phyloP scores from a whole-genome alignment of 148 eudicot species.

The Bassia scoparia region DNA sequence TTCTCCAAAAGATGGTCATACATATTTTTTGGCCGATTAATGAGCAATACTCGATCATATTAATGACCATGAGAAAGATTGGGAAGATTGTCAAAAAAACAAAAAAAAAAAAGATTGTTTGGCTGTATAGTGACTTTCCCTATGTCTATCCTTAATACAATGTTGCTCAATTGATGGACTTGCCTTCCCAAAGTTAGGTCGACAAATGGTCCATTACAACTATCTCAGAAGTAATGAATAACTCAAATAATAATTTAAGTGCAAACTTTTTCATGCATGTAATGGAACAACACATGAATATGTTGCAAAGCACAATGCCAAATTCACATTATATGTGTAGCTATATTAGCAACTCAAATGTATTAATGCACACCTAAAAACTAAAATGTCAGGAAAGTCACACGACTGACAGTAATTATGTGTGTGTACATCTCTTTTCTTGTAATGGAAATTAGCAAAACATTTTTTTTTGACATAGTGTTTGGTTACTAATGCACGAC shows the following conservation, averaged over 20 bases:
- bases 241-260: neutral
- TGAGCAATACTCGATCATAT: too few relatives aligned
- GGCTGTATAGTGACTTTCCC: too few relatives aligned
- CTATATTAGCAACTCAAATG: too few relatives aligned
- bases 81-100: too few relatives aligned
- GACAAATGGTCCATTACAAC: neutral
- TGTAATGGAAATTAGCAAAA: neutral
- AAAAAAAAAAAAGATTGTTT: too few relatives aligned
- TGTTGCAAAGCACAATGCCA: neutral
- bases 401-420: neutral
- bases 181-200: neutral
- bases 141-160: neutral
- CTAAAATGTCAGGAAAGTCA: neutral
- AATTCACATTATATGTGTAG: too few relatives aligned
- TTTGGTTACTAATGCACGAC: too few relatives aligned
- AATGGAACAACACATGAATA: neutral
- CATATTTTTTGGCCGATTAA: too few relatives aligned
- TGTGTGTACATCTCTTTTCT: too few relatives aligned
- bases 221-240: neutral
- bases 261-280: neutral
- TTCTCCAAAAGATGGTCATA: too few relatives aligned
- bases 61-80: too few relatives aligned
- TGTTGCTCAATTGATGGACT: slow-evolving; percentile 2
- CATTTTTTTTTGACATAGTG: neutral
- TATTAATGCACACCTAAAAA: neutral